Evolutionary conservation across 2,329 filamentous ascomycete genomes (phyloP).

Genomic region (Xylariomycetidae sp.): DNA sequence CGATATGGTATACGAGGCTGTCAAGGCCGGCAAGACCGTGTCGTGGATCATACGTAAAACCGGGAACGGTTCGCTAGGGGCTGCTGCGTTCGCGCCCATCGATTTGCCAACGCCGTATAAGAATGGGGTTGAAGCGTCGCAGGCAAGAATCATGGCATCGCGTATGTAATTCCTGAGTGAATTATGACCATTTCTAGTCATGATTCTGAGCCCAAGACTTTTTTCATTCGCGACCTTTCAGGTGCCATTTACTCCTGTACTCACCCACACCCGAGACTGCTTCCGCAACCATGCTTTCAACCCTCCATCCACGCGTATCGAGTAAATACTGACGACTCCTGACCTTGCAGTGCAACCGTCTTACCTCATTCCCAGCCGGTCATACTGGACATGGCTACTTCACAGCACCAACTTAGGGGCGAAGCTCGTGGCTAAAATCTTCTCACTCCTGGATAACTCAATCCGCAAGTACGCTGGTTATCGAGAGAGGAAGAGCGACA

Average conservation of each 20-base stretch:
- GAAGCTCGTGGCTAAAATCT: constrained; percentile 14
- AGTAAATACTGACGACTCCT: too few relatives aligned
- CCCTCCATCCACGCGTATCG: too few relatives aligned
- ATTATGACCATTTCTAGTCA: too few relatives aligned
- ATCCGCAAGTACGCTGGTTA: constrained; percentile 20
- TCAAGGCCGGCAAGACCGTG: constrained; percentile 27
- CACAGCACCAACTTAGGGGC: constrained; percentile 13
- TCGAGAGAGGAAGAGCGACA: constrained; percentile 13
- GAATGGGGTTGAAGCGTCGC: constrained; percentile 19
- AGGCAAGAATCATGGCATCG: constrained; percentile 17
- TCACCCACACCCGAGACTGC: too few relatives aligned
- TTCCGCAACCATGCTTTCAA: too few relatives aligned
- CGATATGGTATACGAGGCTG: constrained; percentile 31
- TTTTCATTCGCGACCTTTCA: too few relatives aligned
- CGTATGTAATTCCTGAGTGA: too few relatives aligned
- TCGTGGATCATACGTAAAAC: constrained; percentile 30
- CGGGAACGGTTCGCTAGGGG: constrained; percentile 23
- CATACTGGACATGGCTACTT: constrained; percentile 17
- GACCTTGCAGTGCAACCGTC: constrained; percentile 14
- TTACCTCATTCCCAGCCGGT: constrained; percentile 14
- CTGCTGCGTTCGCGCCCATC: constrained; percentile 23
- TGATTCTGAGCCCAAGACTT: too few relatives aligned
- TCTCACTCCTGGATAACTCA: constrained; percentile 13
- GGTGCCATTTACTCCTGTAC: too few relatives aligned
- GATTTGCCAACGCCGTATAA: constrained; percentile 20